These are phyloP conservation scores for Dictyostelium firmibasis DNA, from an alignment of 78 protist genomes.

Conservation along the genomic window DNA sequence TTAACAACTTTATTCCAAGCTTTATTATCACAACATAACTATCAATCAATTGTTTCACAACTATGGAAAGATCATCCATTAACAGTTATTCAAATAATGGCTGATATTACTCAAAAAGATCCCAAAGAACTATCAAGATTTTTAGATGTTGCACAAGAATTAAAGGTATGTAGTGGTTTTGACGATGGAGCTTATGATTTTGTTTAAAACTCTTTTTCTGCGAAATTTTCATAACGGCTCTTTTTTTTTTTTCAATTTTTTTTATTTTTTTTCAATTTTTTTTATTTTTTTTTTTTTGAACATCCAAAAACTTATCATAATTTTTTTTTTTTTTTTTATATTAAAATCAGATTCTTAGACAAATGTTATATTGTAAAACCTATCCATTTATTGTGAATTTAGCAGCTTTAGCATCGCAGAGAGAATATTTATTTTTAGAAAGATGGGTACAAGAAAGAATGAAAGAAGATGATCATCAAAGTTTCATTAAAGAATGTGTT, in stretches of 20 bases:
- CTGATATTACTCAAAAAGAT: constrained; percentile 61
- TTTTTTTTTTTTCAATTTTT: background rate
- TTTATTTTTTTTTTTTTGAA: background rate
- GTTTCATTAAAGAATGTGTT: constrained; percentile 72
- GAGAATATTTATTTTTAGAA: constrained; percentile 88
- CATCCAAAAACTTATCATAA: background rate
- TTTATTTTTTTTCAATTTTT: background rate
- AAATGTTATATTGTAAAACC: constrained; percentile 48
- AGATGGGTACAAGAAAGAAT: constrained; percentile 86
- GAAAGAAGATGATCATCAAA: constrained; percentile 10
- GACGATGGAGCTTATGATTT: too few relatives aligned
- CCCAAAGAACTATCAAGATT: constrained; percentile 77
- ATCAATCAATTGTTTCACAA: constrained; percentile 34
- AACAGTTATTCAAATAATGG: constrained; percentile 81
- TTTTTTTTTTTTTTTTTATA: background rate
- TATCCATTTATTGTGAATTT: constrained; percentile 88
- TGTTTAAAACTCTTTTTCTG: background rate
- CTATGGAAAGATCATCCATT: constrained; percentile 79
- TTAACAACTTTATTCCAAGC: constrained; percentile 32
- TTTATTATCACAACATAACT: constrained; percentile 46
- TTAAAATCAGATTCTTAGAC: constrained; percentile 15
- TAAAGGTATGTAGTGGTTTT: constrained; percentile 6
- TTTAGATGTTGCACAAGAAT: constrained; percentile 86
- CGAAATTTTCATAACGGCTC: background rate
- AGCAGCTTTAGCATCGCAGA: constrained; percentile 88